These are phyloP conservation scores for Plenodomus tracheiphilus DNA, from an alignment of 2,329 filamentous ascomycete genomes.

Conservation along the genomic window DNA sequence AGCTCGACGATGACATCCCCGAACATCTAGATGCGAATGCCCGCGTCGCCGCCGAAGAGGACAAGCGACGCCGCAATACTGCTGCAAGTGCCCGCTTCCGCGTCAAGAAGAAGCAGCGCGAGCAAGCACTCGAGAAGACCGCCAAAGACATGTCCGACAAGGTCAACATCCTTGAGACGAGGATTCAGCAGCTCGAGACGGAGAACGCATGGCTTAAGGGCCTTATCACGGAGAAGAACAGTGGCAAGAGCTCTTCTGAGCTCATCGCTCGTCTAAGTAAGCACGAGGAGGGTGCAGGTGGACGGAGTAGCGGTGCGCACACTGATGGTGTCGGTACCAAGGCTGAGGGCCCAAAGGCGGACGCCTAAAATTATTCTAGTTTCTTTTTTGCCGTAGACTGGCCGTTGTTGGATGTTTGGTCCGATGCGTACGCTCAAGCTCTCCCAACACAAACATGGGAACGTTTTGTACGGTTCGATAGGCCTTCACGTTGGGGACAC, in stretches of 20 bases:
- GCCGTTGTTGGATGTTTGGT: not conserved
- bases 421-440: too few species aligned
- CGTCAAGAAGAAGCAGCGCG: conserved; percentile 60
- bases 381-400: conserved; percentile 1
- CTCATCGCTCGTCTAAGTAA: conserved; percentile 40
- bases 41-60: conserved; percentile 54
- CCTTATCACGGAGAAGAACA: conserved; percentile 55
- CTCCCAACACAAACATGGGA: too few species aligned
- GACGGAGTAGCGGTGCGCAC: conserved; percentile 41
- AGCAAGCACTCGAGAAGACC: conserved; percentile 56
- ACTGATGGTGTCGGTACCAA: conserved; percentile 45
- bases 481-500: not conserved
- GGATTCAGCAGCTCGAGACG: conserved; percentile 55
- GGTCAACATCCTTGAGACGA: conserved; percentile 49
- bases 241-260: conserved; percentile 40
- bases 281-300: conserved; percentile 35
- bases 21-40: conserved; percentile 50
- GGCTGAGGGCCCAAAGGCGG: conserved; percentile 33
- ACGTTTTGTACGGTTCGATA: not conserved
- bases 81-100: conserved; percentile 58
- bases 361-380: conserved; percentile 29
- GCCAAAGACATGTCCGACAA: conserved; percentile 57
- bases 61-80: conserved; percentile 58
- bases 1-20: conserved; percentile 43
- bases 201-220: conserved; percentile 58